Evolutionary conservation across 805 yeast genomes (phyloP).

Genomic region (Candida multigemmis): DNA sequence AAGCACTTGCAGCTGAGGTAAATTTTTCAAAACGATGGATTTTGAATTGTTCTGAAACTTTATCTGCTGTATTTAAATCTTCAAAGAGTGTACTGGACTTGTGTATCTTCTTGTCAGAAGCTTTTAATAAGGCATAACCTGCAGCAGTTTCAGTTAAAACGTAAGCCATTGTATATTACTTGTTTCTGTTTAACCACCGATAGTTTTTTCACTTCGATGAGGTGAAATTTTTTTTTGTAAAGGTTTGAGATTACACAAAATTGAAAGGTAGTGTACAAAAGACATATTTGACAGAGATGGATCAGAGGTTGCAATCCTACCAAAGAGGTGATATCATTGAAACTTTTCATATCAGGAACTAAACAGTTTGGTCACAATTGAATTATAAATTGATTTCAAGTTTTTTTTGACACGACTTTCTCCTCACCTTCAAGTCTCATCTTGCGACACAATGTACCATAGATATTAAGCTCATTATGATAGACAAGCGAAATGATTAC

Average conservation of each 20-base stretch:
- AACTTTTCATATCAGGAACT: too few species aligned
- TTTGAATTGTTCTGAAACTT: slow-evolving; percentile 84
- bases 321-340: too few species aligned
- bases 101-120: slow-evolving; percentile 94
- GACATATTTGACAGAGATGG: too few species aligned
- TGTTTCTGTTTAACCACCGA: slow-evolving; percentile 1
- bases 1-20: slow-evolving; percentile 87
- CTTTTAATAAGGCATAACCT: slow-evolving; percentile 95
- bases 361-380: too few species aligned
- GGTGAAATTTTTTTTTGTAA: slow-evolving; percentile 4
- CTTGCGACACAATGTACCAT: slow-evolving; percentile 2
- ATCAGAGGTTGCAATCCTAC: too few species aligned
- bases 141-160: slow-evolving; percentile 97
- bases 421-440: slow-evolving; percentile 2
- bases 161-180: slow-evolving; percentile 51
- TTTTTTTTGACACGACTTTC: background rate
- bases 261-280: background rate
- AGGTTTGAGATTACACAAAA: slow-evolving; percentile 1
- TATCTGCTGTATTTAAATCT: slow-evolving; percentile 74
- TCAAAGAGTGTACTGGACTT: slow-evolving; percentile 67
- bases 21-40: slow-evolving; percentile 94
- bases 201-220: slow-evolving; percentile 3
- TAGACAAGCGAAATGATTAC: slow-evolving; percentile 1
- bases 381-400: too few species aligned
- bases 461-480: background rate